phyloP scores from a whole-genome alignment of 2,329 filamentous ascomycete genomes.

The Mollisiaceae sp. region DNA sequence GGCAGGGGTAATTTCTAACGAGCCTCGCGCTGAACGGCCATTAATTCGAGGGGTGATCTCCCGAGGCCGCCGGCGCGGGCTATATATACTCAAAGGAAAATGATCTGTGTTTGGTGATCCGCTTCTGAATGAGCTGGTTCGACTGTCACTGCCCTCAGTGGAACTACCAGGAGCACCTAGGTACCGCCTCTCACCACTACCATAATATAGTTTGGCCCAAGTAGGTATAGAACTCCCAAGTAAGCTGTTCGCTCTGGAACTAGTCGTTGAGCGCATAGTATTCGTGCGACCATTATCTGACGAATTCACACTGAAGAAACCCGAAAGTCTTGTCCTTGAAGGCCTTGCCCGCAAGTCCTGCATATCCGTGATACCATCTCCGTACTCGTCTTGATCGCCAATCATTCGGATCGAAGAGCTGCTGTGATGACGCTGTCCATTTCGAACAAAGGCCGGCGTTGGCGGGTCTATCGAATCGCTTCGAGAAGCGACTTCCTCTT shows the following conservation, averaged over 20 bases:
- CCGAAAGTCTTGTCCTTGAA: conserved; percentile 59
- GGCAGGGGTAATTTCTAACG: conserved; percentile 53
- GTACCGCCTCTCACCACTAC: conserved; percentile 63
- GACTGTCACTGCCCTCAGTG: conserved; percentile 47
- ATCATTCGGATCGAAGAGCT: conserved; percentile 52
- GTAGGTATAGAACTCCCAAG: conserved; percentile 49
- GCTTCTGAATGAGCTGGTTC: conserved; percentile 51
- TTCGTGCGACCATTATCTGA: conserved; percentile 48
- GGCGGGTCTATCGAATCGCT: conserved; percentile 55
- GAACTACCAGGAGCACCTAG: conserved; percentile 47
- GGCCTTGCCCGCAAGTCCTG: conserved; percentile 57
- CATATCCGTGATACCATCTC: conserved; percentile 66
- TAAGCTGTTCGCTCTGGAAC: conserved; percentile 51
- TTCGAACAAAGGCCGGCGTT: conserved; percentile 48
- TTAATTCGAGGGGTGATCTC: conserved; percentile 40
- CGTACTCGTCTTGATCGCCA: conserved; percentile 66
- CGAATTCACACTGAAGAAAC: conserved; percentile 49
- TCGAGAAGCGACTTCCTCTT: conserved; percentile 33
- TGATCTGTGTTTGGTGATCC: conserved; percentile 57
- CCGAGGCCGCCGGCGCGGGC: conserved; percentile 51
- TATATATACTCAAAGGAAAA: conserved; percentile 52
- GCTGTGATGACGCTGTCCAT: conserved; percentile 42
- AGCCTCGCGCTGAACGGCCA: conserved; percentile 42
- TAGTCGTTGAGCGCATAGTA: conserved; percentile 43
- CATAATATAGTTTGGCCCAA: conserved; percentile 70